Percentiles rank a stretch among this genome's conserved stretches.
Conservation (phyloP, 2,329 filamentous ascomycete genomes). For the Plenodomus biglobosus region DNA sequence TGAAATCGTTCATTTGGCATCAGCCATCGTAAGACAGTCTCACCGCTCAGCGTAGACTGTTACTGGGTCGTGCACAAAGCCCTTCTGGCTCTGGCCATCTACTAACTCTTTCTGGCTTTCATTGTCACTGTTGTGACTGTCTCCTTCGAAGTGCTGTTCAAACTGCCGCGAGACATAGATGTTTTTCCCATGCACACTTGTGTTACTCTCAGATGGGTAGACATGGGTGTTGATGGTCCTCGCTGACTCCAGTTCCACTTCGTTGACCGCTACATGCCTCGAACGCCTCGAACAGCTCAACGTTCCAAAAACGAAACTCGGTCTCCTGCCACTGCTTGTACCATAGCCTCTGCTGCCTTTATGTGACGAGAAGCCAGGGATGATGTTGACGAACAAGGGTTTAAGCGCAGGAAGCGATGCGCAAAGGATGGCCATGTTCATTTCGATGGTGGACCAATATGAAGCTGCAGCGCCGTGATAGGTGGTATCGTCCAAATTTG, state of each 20-base stretch:
- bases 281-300: not conserved
- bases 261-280: conserved; percentile 6
- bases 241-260: conserved; percentile 13
- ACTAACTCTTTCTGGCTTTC: conserved; percentile 18
- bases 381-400: conserved; percentile 25
- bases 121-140: conserved; percentile 4
- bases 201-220: conserved; percentile 8
- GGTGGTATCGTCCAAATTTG: conserved; percentile 21
- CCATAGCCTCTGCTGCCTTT: conserved; percentile 12
- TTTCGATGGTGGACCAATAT: conserved; percentile 37
- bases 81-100: conserved; percentile 7
- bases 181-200: conserved; percentile 10
- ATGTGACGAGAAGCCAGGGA: conserved; percentile 23
- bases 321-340: conserved; percentile 4
- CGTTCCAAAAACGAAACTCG: conserved; percentile 1
- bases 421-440: conserved; percentile 38
- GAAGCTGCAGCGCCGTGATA: conserved; percentile 26
- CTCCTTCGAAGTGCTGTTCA: conserved; percentile 13
- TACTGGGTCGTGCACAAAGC: not conserved
- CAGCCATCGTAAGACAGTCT: not conserved
- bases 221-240: conserved; percentile 5
- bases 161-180: conserved; percentile 17
- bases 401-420: conserved; percentile 36
- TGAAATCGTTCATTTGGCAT: no score
- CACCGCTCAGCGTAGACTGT: not conserved